These are phyloP conservation scores for Lodderomyces oxycetoniae DNA, from an alignment of 1,139 yeast genomes.

Conservation along the genomic window DNA sequence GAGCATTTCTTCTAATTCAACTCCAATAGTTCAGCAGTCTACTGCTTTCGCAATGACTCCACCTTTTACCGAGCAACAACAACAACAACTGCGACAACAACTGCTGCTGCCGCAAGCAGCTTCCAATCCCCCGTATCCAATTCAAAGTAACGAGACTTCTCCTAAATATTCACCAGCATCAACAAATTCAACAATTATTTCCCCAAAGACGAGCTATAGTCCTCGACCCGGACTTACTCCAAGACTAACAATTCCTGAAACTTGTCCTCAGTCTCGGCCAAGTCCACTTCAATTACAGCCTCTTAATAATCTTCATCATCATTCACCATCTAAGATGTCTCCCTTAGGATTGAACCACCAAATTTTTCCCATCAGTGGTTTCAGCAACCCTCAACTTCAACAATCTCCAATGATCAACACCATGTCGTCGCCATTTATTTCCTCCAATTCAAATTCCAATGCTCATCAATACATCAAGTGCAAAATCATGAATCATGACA, in stretches of 20 bases:
- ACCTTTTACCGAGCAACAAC: background rate
- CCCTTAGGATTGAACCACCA: conserved; percentile 5
- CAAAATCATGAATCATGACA: conserved; percentile 26
- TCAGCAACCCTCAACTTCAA: no score
- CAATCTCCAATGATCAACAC: no score
- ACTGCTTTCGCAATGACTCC: background rate
- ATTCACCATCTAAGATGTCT: conserved; percentile 9
- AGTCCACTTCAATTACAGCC: no score
- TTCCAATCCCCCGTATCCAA: background rate
- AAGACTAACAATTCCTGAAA: no score
- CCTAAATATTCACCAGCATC: background rate
- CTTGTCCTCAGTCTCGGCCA: no score
- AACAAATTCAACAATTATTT: background rate
- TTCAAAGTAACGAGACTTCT: background rate
- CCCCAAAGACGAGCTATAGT: background rate
- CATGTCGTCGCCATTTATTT: conserved; percentile 1
- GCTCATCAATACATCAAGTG: conserved; percentile 21
- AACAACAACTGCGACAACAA: background rate
- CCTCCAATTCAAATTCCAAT: background rate
- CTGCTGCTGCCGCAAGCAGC: background rate
- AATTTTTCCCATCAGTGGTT: conserved; percentile 6
- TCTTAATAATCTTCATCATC: no score
- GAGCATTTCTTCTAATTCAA: conserved; percentile 3
- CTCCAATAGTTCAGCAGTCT: background rate
- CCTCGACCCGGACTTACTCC: background rate